Evolutionary conservation across 176 grass and related monocot species (phyloP).

Genomic region (Carex myosuroides): DNA sequence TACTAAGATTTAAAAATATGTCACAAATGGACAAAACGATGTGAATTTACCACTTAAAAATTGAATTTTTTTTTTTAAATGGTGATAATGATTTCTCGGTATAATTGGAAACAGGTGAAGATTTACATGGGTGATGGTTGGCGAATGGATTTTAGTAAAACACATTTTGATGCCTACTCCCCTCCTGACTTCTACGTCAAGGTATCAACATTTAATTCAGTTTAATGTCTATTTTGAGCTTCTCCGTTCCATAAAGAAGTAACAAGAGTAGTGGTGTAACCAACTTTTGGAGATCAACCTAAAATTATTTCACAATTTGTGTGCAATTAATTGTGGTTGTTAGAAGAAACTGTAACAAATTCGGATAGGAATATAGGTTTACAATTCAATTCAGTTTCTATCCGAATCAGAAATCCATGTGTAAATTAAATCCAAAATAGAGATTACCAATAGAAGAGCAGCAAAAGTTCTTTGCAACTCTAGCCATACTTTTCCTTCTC

Average conservation of each 20-base stretch:
- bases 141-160: constrained; percentile 86
- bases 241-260: background rate
- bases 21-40: background rate
- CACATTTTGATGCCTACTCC: constrained; percentile 80
- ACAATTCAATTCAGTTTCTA: too few relatives aligned
- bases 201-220: constrained; percentile 26
- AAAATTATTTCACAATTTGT: background rate
- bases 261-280: background rate
- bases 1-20: background rate
- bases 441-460: too few relatives aligned
- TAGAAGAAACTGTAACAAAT: too few relatives aligned
- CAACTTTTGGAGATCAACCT: background rate
- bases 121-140: constrained; percentile 96
- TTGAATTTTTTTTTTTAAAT: background rate
- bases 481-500: too few relatives aligned
- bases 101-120: constrained; percentile 53
- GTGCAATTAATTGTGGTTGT: background rate
- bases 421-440: too few relatives aligned
- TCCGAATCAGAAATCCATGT: too few relatives aligned
- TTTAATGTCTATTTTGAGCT: background rate
- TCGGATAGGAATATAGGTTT: too few relatives aligned
- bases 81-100: background rate
- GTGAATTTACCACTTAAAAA: background rate
- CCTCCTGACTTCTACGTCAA: constrained; percentile 84
- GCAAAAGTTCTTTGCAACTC: too few relatives aligned